Evolutionary conservation across 441 rosid genomes (phyloP), one percentile per base, ranked within the genome.

Genomic region (Viola pubescens): DNA sequence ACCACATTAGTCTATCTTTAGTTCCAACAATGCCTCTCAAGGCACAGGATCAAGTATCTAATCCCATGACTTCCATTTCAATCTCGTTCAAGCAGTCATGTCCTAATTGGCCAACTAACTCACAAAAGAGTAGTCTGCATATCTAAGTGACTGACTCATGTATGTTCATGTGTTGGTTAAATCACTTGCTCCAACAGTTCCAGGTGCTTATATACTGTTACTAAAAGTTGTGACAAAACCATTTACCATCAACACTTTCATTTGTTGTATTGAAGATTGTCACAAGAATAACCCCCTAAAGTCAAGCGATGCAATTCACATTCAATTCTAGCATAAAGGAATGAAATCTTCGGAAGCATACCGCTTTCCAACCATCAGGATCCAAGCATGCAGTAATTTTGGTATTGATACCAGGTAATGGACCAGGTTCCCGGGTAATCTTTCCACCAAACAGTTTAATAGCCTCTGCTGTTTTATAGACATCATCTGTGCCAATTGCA

Each of bases 351-450:
- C 26, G 42, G 52, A 51, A 40, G 13, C 85, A 16, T 85, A 94
- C 98, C 80, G 89, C 43, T 63, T 89, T 89, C 98, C 97, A 94
- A 57, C 97, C 96, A 58, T 94, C 97, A 3, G 97, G 96, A 75
- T 94, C 98, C 69, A 94, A 73, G 83, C 95, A 94, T 7, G 92
- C 92, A 4, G 96, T 94, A 60, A 94, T 88, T 82, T 88, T 94
- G 19, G 96, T 89, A 77, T 73, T 88, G 64, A 89, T 84, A 52
- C 95, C 96, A 54, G 98, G 96, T 60, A 89, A 78, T 0, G 97
- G 98, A 57, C 97, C 97, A 54, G 98, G 96, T 52, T 94, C 89
- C 48, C 81, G 80, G 5, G 81, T 81, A 66, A 89, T 60, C 67
- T 80, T 86, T 46, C 96, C 98, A 11, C 95, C 95, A 75, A 48